A percentile compares a stretch with the other conserved stretches of the same genome.
phyloP scores from a whole-genome alignment of 202 grass and related monocot species.

The Brachypodium distachyon region DNA sequence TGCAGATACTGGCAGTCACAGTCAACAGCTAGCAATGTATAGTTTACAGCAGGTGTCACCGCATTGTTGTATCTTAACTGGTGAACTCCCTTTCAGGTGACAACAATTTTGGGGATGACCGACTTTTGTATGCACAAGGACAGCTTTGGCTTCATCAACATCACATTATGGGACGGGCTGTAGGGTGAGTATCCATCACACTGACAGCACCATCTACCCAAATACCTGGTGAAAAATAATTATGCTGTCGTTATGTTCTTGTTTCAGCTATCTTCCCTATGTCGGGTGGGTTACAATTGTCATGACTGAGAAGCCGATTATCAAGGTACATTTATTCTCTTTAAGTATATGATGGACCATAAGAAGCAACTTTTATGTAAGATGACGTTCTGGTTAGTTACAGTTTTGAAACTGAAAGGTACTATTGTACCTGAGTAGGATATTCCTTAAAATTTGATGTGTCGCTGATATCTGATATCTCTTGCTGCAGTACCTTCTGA shows the following conservation, averaged over 20 bases:
- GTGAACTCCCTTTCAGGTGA: slow-evolving; percentile 52
- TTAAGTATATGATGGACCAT: background rate
- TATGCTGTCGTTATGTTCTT: background rate
- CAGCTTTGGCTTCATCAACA: slow-evolving; percentile 97
- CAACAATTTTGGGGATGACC: slow-evolving; percentile 85
- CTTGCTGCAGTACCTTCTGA: slow-evolving; percentile 62
- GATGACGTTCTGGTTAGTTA: background rate
- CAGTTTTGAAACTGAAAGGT: background rate
- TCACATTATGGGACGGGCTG: slow-evolving; percentile 95
- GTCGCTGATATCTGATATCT: background rate
- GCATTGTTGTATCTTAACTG: background rate
- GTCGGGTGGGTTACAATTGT: slow-evolving; percentile 87
- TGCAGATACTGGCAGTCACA: background rate
- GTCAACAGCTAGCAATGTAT: background rate
- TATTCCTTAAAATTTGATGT: background rate
- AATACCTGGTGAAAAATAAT: background rate
- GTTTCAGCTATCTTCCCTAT: slow-evolving; percentile 67
- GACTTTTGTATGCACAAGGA: slow-evolving; percentile 80
- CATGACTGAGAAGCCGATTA: slow-evolving; percentile 84
- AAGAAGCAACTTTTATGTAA: background rate
- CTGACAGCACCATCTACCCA: background rate
- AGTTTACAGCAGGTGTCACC: background rate
- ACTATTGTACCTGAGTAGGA: background rate
- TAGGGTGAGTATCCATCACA: slow-evolving; percentile 52
- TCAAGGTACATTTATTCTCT: slow-evolving; percentile 48